Percentiles rank a stretch among this genome's conserved stretches.
Conservation (phyloP, 805 yeast genomes). For the Teunomyces barrocoloradensis region DNA sequence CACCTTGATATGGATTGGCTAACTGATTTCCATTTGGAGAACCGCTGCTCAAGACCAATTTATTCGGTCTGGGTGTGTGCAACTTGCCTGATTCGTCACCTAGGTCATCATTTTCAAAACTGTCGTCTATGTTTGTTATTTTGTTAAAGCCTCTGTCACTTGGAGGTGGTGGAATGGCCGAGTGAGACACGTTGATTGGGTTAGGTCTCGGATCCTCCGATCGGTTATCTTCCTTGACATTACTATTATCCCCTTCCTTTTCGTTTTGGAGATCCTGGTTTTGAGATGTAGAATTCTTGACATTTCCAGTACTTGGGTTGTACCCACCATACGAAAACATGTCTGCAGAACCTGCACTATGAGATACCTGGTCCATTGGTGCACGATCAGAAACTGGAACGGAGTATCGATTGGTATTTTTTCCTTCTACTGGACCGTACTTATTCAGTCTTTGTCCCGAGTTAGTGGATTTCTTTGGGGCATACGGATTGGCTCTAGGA, state of each 20-base stretch:
- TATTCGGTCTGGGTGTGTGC: constrained; percentile 10
- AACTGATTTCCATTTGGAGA: constrained; percentile 11
- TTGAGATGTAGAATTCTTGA: not conserved
- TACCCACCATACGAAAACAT: constrained; percentile 1
- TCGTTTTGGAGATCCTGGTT: constrained; percentile 2
- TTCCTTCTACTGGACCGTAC: constrained; percentile 25
- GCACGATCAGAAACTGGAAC: not conserved
- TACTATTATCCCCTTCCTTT: not conserved
- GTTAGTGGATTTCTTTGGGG: constrained; percentile 23
- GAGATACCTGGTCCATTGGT: not conserved
- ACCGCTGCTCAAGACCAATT: constrained; percentile 1
- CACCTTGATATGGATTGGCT: constrained; percentile 28
- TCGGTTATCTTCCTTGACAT: not conserved
- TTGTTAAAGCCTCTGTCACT: not conserved
- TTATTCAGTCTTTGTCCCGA: constrained; percentile 17
- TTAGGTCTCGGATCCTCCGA: not conserved
- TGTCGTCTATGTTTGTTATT: constrained; percentile 27
- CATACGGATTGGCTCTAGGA: constrained; percentile 33
- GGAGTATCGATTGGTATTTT: constrained; percentile 2
- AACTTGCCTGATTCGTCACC: constrained; percentile 7
- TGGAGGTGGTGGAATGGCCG: not conserved
- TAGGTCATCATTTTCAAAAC: constrained; percentile 24
- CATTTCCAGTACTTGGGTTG: not conserved
- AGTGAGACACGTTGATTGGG: not conserved
- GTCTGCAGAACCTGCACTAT: not conserved